A percentile compares a stretch with the other conserved stretches of the same genome.
phyloP scores from a whole-genome alignment of 2,329 filamentous ascomycete species.

The Fusarium sp. region DNA sequence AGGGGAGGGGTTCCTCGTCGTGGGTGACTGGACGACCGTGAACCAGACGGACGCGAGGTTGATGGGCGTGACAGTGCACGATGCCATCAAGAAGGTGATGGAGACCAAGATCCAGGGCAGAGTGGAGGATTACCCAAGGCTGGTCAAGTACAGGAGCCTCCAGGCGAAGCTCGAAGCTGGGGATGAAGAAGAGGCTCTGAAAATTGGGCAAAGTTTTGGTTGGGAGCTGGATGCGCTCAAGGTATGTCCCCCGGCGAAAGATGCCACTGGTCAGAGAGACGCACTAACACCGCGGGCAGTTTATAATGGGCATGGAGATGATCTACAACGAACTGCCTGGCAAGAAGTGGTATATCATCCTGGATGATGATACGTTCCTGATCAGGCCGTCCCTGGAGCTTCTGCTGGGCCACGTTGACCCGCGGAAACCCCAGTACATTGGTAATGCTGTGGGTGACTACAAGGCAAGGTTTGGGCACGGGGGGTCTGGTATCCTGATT shows the following conservation, averaged over 20 bases:
- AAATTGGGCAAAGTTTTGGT: constrained; percentile 58
- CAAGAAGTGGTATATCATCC: constrained; percentile 73
- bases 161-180: constrained; percentile 56
- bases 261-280: neutral
- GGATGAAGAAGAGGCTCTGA: constrained; percentile 56
- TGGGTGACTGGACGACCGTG: constrained; percentile 65
- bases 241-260: constrained; percentile 51
- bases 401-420: constrained; percentile 66
- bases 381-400: constrained; percentile 64
- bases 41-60: constrained; percentile 52
- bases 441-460: constrained; percentile 73
- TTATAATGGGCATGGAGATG: constrained; percentile 69
- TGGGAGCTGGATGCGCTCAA: constrained; percentile 68
- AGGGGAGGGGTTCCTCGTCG: constrained; percentile 62
- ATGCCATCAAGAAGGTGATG: constrained; percentile 58
- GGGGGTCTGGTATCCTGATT: constrained; percentile 69
- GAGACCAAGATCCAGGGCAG: constrained; percentile 51
- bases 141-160: constrained; percentile 60
- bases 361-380: constrained; percentile 72
- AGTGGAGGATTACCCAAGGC: constrained; percentile 51
- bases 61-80: constrained; percentile 57
- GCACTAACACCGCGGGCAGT: constrained; percentile 55
- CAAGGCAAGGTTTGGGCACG: constrained; percentile 70
- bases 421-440: constrained; percentile 64
- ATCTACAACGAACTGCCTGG: constrained; percentile 65